Percentiles rank a stretch among this genome's conserved stretches.
These are phyloP conservation scores for Coemansia sp. DNA, from an alignment of 192 early-diverging fungal genomes.

Conservation along the genomic window DNA sequence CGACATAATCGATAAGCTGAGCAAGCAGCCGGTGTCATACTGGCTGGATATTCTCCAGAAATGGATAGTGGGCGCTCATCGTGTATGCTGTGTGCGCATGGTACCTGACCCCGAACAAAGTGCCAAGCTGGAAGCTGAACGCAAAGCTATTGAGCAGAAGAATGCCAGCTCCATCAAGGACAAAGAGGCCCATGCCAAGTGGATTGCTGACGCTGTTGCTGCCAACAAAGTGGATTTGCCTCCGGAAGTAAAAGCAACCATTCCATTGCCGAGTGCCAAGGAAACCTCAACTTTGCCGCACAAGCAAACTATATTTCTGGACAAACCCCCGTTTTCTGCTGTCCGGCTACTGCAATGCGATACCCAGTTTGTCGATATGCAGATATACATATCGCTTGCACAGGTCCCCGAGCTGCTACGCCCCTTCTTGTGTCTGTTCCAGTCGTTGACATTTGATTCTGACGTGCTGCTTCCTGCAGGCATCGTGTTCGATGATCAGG, in stretches of 20 bases:
- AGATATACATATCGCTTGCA: slow-evolving; percentile 56
- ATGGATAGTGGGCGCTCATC: slow-evolving; percentile 31
- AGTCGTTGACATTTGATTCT: slow-evolving; percentile 69
- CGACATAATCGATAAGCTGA: slow-evolving; percentile 31
- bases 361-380: slow-evolving; percentile 63
- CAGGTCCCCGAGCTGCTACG: slow-evolving; percentile 61
- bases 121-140: slow-evolving; percentile 23
- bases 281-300: slow-evolving; percentile 5
- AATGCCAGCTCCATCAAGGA: slow-evolving; percentile 28
- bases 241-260: slow-evolving; percentile 51
- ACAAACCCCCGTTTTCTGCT: slow-evolving; percentile 48
- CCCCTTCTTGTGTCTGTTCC: slow-evolving; percentile 72
- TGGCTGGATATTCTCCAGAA: slow-evolving; percentile 44
- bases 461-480: slow-evolving; percentile 55
- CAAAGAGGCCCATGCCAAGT: slow-evolving; percentile 37
- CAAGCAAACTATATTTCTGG: not conserved
- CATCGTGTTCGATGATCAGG: slow-evolving; percentile 27
- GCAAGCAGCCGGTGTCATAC: slow-evolving; percentile 17
- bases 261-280: slow-evolving; percentile 51
- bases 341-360: slow-evolving; percentile 65
- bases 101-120: slow-evolving; percentile 25
- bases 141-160: slow-evolving; percentile 19
- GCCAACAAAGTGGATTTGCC: slow-evolving; percentile 49
- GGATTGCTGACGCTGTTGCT: slow-evolving; percentile 49
- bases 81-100: slow-evolving; percentile 26